Percentiles rank a stretch among this genome's conserved stretches.
Evolutionary conservation across 2,329 filamentous ascomycete genomes (phyloP).

Genomic region (Lomentospora prolificans): DNA sequence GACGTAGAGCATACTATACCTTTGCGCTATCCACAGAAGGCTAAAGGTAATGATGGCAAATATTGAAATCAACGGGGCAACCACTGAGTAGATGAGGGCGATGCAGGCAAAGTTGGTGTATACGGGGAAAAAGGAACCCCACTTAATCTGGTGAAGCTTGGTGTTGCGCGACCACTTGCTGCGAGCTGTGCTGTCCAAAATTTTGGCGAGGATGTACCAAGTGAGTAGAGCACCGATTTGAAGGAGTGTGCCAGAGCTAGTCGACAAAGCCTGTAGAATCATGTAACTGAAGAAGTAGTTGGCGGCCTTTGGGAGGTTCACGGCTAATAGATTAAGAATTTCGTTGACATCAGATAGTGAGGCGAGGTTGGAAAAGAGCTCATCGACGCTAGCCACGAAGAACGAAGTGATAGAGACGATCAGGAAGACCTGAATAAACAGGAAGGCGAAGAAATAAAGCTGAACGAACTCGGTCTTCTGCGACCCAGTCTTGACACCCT

Average conservation of each 20-base stretch:
- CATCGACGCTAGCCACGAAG: constrained; percentile 51
- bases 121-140: constrained; percentile 90
- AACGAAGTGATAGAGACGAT: constrained; percentile 80
- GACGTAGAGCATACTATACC: constrained; percentile 96
- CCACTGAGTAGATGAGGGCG: constrained; percentile 76
- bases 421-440: constrained; percentile 91
- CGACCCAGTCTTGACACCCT: constrained; percentile 75
- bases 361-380: constrained; percentile 45
- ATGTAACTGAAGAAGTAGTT: constrained; percentile 99
- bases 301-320: constrained; percentile 72
- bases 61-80: constrained; percentile 81
- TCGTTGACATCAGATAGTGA: constrained; percentile 44
- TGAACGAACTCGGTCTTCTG: constrained; percentile 77
- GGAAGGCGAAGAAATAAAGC: constrained; percentile 83
- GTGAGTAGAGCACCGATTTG: constrained; percentile 70
- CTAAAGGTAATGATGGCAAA: constrained; percentile 91
- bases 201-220: constrained; percentile 72
- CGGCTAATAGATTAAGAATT: constrained; percentile 62
- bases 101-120: constrained; percentile 97
- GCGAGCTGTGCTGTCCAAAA: constrained; percentile 71
- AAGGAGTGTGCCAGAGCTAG: constrained; percentile 78
- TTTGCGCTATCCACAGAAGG: constrained; percentile 86
- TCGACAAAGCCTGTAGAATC: constrained; percentile 85
- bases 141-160: constrained; percentile 64
- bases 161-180: constrained; percentile 84